Base-by-base conservation (phyloP, 2,329 filamentous ascomycete species). In the Xylaria sp. region DNA sequence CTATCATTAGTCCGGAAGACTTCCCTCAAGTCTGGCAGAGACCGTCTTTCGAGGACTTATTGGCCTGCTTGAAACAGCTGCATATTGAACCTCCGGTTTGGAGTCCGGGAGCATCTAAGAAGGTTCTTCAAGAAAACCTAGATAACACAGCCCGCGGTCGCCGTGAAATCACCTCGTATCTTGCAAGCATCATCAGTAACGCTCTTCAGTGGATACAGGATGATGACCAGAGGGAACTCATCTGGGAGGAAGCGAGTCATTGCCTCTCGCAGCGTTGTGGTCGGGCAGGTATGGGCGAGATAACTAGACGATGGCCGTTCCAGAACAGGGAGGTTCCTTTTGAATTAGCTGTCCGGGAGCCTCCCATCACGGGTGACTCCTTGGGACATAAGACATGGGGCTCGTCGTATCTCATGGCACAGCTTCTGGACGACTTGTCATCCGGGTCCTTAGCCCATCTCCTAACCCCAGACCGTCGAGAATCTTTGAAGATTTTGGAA, bases 301-400 rank as follows among this genome's bases (percentile, higher is more conserved):
- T 89, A 37, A 84, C 82, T 4, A 82, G 87, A 39, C 79, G 80
- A 5, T 89, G 87, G 87, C 86, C 86, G 1, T 87, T 89, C 71
- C 74, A 79, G 25, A 73, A 74, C 5, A 75, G 76, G 3, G 68
- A 74, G 2, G 75, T 78, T 31, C 73, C 81, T 1, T 86, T 94
- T 73, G 86, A 90, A 55, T 83, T 99, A 60, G 86, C 87, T 44
- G 89, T 99, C 48, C 88, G 93, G 66, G 96, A 99, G 78, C 96
- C 96, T 1, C 90, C 94, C 0, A 84, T 98, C 65, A 97, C 93
- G 0, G 92, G 92, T 7, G 95, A 98, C 80, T 92, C 93, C 68
- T 85, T 98, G 20, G 96, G 96, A 1, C 86, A 97, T 79, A 98
- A 99, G 81, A 99, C 96, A 0, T 98, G 96, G 96, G 93, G 92